Conservation (phyloP, 163 green algal species). For the Scenedesmus sp. region DNA sequence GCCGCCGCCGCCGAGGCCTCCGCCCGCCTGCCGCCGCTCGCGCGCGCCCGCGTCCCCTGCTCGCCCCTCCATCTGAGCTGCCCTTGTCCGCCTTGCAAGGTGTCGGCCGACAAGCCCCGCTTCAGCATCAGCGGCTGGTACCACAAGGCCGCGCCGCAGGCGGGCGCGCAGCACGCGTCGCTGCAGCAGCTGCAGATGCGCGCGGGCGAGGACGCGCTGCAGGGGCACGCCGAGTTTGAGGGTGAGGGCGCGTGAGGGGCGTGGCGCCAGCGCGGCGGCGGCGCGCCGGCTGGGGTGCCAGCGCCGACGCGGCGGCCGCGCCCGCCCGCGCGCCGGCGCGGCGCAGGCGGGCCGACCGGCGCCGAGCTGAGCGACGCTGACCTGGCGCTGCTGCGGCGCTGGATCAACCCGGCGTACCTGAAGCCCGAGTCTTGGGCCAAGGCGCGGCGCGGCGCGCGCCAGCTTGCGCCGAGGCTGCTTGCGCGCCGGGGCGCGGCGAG, state of each 20-base stretch:
- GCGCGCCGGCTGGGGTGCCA: no score
- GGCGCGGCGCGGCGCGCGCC: no score
- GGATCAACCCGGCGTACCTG: conserved; percentile 80
- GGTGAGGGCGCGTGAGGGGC: neutral
- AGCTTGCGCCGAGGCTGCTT: no score
- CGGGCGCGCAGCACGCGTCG: conserved; percentile 64
- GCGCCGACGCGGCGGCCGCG: no score
- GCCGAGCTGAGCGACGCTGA: conserved; percentile 60
- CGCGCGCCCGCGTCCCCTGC: no score
- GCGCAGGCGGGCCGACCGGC: conserved; percentile 17
- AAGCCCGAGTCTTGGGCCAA: conserved; percentile 55
- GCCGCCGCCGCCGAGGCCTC: no score
- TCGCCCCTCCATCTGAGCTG: no score
- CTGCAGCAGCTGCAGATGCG: conserved; percentile 78
- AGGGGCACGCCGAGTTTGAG: conserved; percentile 37
- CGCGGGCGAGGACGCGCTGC: conserved; percentile 42
- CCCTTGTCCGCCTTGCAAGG: no score
- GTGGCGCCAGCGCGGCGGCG: no score
- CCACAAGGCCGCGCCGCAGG: conserved; percentile 65
- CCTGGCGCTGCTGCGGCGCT: conserved; percentile 57
- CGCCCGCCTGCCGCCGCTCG: no score
- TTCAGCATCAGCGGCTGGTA: conserved; percentile 92
- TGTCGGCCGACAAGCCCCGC: conserved; percentile 69
- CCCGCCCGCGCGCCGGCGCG: neutral
- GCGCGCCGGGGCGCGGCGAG: neutral